Evolutionary conservation across 441 rosid genomes (phyloP).

Genomic region (Eutrema salsugineum): DNA sequence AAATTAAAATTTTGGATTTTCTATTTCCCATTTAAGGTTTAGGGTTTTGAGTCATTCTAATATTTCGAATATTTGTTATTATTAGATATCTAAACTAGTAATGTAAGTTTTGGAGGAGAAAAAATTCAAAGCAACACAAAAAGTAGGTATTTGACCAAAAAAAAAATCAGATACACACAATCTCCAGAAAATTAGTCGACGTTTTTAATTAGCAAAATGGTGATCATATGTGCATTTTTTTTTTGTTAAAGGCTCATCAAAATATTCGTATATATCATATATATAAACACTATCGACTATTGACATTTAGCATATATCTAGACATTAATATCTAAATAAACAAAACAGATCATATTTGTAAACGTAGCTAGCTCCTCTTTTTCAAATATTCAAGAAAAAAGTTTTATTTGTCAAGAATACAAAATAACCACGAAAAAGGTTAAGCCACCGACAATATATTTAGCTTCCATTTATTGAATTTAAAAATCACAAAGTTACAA

Average conservation of each 20-base stretch:
- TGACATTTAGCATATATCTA: neutral
- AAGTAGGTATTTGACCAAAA: no score
- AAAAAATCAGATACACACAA: no score
- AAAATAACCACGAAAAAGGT: neutral
- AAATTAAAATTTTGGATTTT: neutral
- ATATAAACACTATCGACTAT: neutral
- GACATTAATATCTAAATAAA: neutral
- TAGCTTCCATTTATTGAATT: neutral
- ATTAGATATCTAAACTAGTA: no score
- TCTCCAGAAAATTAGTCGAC: no score
- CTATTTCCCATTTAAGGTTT: no score
- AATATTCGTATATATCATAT: neutral
- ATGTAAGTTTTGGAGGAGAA: no score
- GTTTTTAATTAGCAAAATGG: no score
- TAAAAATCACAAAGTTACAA: neutral
- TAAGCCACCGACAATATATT: slow-evolving; percentile 22
- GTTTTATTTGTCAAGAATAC: neutral
- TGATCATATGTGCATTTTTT: no score
- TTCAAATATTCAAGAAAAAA: neutral
- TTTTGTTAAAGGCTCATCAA: no score
- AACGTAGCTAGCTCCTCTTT: neutral
- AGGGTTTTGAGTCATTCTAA: no score
- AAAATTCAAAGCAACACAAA: no score
- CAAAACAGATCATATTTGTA: neutral
- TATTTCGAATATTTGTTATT: no score